Conservation (phyloP, 2,329 filamentous ascomycete genomes). For the Sporothrix dimorphospora region DNA sequence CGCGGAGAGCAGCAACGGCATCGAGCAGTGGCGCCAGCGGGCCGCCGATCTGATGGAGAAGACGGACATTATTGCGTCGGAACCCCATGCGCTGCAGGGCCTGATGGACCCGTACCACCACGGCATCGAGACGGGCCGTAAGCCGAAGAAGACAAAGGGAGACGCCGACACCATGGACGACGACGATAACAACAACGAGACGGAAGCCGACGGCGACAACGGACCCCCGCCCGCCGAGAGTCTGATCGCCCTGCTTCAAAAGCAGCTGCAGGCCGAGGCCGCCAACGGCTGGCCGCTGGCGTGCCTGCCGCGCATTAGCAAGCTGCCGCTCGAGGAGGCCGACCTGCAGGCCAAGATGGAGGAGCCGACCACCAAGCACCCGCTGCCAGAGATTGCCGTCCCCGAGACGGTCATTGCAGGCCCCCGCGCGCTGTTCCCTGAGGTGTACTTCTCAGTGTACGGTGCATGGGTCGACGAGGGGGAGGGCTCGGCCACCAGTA, state of each 20-base stretch:
- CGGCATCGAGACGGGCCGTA: conserved; percentile 23
- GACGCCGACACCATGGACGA: conserved; percentile 21
- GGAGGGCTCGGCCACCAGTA: conserved; percentile 12
- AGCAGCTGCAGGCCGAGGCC: conserved; percentile 79
- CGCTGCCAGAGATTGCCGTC: conserved; percentile 74
- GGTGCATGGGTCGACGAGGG: conserved; percentile 31
- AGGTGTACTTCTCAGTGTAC: conserved; percentile 93
- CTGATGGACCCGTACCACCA: conserved; percentile 82
- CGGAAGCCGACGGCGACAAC: conserved; percentile 60
- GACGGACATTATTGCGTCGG: conserved; percentile 91
- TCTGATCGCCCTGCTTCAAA: conserved; percentile 79
- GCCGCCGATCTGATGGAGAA: conserved; percentile 83
- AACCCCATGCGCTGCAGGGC: conserved; percentile 80
- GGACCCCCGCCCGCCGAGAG: conserved; percentile 67
- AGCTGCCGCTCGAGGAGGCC: conserved; percentile 63
- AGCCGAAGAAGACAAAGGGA: conserved; percentile 21
- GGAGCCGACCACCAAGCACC: conserved; percentile 66
- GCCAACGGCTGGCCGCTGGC: conserved; percentile 73
- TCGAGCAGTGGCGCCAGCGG: conserved; percentile 66
- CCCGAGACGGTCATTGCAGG: conserved; percentile 77
- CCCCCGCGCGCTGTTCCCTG: conserved; percentile 78
- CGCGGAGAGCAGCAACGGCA: not conserved
- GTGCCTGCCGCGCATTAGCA: conserved; percentile 69
- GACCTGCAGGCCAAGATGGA: conserved; percentile 63
- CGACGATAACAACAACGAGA: conserved; percentile 5